Base-by-base conservation (phyloP, 116 monocot species). In the Posidonia oceanica region DNA sequence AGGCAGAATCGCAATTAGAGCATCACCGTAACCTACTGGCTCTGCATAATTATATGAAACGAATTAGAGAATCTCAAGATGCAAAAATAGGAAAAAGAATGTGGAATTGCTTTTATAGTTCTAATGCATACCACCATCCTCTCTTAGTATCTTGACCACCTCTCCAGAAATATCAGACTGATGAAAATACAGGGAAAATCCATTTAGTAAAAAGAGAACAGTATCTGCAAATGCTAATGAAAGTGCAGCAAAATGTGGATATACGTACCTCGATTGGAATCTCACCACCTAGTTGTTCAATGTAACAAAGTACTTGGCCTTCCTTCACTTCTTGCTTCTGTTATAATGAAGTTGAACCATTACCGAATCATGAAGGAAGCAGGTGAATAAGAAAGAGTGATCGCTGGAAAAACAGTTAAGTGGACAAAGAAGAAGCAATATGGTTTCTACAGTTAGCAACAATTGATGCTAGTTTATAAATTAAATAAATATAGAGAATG, bases 81-180 rank as follows among this genome's bases (percentile, higher is more conserved):
- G 38, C 17, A 11, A 39, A 4, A n/a, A 40, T 29, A 64, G 39
- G 7, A 39, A 64, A 64, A 64, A 64, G 17, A 67, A 7, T 21
- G 51, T 51, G 16, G n/a, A 14, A 13, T 51, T 52, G 57, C 63
- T 54, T 54, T 12, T 59, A 36, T 16, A 12, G 48, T 48, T 48
- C 48, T 48, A 48, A 12, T 75, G 8, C 86, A 72, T 72, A 86
- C 90, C 90, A 39, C 87, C 91, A 79, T 91, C 91, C 42, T 72
- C 54, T 81, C 82, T 80, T 54, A 91, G 70, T 74, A 91, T 91
- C 84, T 87, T 84, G 67, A 91, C 76, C 29, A 91, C 83, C 78
- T 91, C 91, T 61, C 91, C 91, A 23, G 91, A 79, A 55, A 87
- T 84, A 72, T 91, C 91, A 44, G 91, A 87, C 91, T 91, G 78